Evolutionary conservation across 1,284 basidiomycete genomes (phyloP), one percentile per base, ranked within the genome.

Genomic region (Papiliotrema flavescens): DNA sequence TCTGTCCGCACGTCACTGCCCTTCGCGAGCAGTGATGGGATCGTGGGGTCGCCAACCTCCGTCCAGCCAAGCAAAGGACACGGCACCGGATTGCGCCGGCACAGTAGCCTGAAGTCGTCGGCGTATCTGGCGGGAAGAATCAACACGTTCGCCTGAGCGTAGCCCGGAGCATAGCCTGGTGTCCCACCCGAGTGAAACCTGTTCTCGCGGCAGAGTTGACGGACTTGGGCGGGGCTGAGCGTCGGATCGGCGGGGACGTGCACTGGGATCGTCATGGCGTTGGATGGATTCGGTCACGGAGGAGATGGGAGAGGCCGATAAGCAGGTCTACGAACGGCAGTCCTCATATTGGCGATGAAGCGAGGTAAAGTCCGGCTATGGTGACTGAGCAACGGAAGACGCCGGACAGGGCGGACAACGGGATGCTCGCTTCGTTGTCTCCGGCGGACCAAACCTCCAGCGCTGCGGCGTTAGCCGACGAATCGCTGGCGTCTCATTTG

Each of bases 81-180:
- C 3, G 68, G 54, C 15, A 70, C 66, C 0, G 72, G 72, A 41
- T 74, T 74, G 15, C 66, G 63, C 22, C 40, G 37, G 45, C 72
- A 71, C 3, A 74, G 59, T 1, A 45, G 37, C 13, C 71, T 57
- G 42, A 74, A 74, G 57, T 74, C 69, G 35, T 46, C 54, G 0
- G 68, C 71, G 50, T 69, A 66, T 41, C 51, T 52, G 6, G 40
- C 5, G 1, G 66, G 68, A 3, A 74, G 43, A 52, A 71, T 56
- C 42, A 74, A 43, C 9, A 74, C 53, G 59, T 74, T 74, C 14
- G 64, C 67, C 47, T 74, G 71, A 2, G 67, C 64, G 62, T 71
- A 53, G 3, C 57, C 61, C 0, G 65, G 59, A 37, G n/a, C 39
- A 40, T 32, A 32, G 28, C 28, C 39, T 5, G 39, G 39, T 40